phyloP scores from a whole-genome alignment of 2,329 filamentous ascomycete species.

The Domatiomyces globalis region DNA sequence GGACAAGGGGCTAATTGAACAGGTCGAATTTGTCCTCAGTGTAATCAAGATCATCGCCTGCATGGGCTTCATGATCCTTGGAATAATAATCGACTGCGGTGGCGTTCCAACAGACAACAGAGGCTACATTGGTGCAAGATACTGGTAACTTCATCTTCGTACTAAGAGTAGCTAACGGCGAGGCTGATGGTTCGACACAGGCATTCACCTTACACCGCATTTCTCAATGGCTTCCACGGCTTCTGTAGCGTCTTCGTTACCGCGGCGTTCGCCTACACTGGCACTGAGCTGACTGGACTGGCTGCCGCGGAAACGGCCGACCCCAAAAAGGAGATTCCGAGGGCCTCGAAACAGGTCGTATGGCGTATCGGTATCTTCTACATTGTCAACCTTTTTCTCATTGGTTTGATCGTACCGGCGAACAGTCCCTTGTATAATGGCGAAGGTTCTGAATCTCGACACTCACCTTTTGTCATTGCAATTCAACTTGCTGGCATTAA shows the following conservation, averaged over 20 bases:
- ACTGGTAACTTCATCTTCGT: constrained; percentile 35
- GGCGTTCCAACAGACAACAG: constrained; percentile 31
- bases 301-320: constrained; percentile 45
- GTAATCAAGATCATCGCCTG: constrained; percentile 45
- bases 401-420: constrained; percentile 63
- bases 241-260: constrained; percentile 52
- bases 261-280: constrained; percentile 48
- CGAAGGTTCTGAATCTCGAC: constrained; percentile 54
- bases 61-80: constrained; percentile 58
- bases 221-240: constrained; percentile 53
- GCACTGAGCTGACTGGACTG: constrained; percentile 48
- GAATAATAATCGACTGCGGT: constrained; percentile 71
- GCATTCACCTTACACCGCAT: constrained; percentile 51
- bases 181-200: constrained; percentile 18
- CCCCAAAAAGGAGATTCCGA: constrained; percentile 58
- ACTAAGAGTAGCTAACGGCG: constrained; percentile 45
- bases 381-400: constrained; percentile 63
- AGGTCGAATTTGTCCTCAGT: constrained; percentile 44
- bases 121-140: constrained; percentile 16
- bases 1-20: constrained; percentile 22
- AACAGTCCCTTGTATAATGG: constrained; percentile 35
- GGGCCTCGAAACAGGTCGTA: constrained; percentile 78
- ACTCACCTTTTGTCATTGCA: constrained; percentile 87
- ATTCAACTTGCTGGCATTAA: constrained; percentile 72
- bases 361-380: constrained; percentile 92